Base-by-base conservation (phyloP, 169 alveolate genomes). In the Babesia divergens region DNA sequence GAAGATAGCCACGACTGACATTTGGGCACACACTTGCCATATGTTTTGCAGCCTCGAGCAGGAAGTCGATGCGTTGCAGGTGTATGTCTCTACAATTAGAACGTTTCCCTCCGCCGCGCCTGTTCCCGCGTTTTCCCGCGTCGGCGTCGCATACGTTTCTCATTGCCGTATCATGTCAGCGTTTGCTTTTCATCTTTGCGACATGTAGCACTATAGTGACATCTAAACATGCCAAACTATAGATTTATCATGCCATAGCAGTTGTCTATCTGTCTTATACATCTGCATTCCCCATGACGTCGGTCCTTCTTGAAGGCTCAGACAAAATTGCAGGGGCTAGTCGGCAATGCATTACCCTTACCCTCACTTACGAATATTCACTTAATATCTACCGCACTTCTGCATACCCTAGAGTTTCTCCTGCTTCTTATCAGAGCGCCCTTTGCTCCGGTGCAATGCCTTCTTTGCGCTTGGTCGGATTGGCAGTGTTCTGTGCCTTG, bases 21-120 rank as follows among this genome's bases (percentile, higher is more conserved):
- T 62, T 76, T 1, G 85, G 85, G 40, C 55, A 49, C 24, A 14
- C 51, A 0, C 16, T n/a, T 11, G 74, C 40, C 64, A 76, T 59
- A 0, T 52, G 2, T 28, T 54, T 74, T n/a, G 85, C 79, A 16
- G 85, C 74, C 22, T 65, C 60, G 20, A 65, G 37, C 38, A 76
- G 59, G 50, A 38, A 76, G 3, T 24, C 14, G n/a, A 66, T 11
- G 6, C 85, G 69, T 44, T 59, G 49, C 14, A 58, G 62, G 51
- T 65, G 79, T 14, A 59, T 43, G 22, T 65, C 54, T 28, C 44
- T 66, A 3, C 50, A 79, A 34, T 34, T 26, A 0, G 80, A 40
- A 28, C 50, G 22, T 34, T 76, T 65, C 20, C 35, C 43, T 16
- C 58, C 72, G 14, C 35, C 59, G 59, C 26, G 8, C 11, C 47